Base-by-base conservation (phyloP, 768 basidiomycete species). In the Mycena alexandri region DNA sequence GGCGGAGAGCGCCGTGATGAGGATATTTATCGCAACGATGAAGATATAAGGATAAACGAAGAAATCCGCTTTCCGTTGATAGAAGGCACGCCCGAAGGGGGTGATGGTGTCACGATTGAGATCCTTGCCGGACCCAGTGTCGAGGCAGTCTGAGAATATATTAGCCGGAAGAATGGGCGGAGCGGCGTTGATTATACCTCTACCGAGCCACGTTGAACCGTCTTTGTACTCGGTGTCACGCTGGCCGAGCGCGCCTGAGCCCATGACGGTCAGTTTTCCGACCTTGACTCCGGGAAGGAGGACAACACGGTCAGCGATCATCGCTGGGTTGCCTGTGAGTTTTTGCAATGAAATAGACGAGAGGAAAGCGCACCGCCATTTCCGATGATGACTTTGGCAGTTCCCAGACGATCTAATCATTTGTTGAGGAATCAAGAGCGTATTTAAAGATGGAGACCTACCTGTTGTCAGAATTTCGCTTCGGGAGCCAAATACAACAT, bases 401-500 rank as follows among this genome's bases (percentile, higher is more conserved):
- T 62, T 11, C 61, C 61, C 17, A 53, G n/a, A 33, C 61, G 22
- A 19, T 62, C 60, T 57, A 14, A 29, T 25, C 9, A 29, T 42
- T 5, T 44, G 29, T 43, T n/a, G 34, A 29, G 17, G 60, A 81
- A 80, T 13, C 13, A 83, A 9, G n/a, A 8, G 21, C 10, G 25
- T 36, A 34, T 2, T 22, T 2, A 2, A 3, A 21, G 1, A 38
- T 14, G 29, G 11, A 38, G 38, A 11, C 60, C 50, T 61, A 51
- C 60, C 61, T 36, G 63, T 64, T 3, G 83, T 85, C 59, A 83
- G 80, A 12, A 85, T 65, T 68, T 81, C 79, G 16, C 81, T 81
- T 36, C 79, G 79, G 19, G 82, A 83, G 6, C 84, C 84, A 67
- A 85, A 85, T 24, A 84, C 80, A 29, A 85, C 84, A 69, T 85